These are phyloP conservation scores for Fusarium nodosum DNA, from an alignment of 2,329 filamentous ascomycete species.

Conservation along the genomic window DNA sequence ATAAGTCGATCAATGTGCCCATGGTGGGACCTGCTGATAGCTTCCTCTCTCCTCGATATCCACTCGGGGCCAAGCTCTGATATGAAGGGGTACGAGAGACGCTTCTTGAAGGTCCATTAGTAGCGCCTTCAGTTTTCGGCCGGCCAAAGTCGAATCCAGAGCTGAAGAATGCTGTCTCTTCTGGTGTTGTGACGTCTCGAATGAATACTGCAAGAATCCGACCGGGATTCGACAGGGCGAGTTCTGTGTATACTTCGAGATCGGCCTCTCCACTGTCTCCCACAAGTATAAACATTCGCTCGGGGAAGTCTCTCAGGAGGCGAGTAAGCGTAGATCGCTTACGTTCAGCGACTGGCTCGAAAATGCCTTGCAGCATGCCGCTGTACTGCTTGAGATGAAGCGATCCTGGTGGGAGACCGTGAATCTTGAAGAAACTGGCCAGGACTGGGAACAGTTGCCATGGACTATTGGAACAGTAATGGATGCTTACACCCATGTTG, in stretches of 20 bases:
- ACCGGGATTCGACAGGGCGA: conserved; percentile 86
- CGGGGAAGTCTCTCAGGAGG: conserved; percentile 89
- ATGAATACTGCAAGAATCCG: conserved; percentile 92
- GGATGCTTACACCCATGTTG: conserved; percentile 85
- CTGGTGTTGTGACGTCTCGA: conserved; percentile 89
- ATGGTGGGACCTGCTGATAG: conserved; percentile 59
- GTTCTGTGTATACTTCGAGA: conserved; percentile 95
- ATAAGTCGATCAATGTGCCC: conserved; percentile 73
- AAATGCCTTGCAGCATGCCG: conserved; percentile 97
- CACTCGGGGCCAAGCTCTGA: conserved; percentile 46
- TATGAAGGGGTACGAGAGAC: conserved; percentile 41
- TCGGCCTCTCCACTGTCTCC: conserved; percentile 98
- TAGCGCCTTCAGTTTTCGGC: conserved; percentile 47
- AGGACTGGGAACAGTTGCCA: conserved; percentile 97
- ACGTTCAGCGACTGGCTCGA: conserved; percentile 94
- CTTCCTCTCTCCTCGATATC: conserved; percentile 40
- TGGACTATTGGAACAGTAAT: conserved; percentile 99
- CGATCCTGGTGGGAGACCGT: conserved; percentile 86
- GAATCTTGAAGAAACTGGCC: conserved; percentile 84
- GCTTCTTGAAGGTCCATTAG: conserved; percentile 47
- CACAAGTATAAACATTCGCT: conserved; percentile 89
- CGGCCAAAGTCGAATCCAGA: conserved; percentile 58
- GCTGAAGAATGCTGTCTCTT: conserved; percentile 82
- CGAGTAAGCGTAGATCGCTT: conserved; percentile 91
- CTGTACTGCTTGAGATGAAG: conserved; percentile 97